Conservation (phyloP, 768 basidiomycete species). For the Suillus spraguei region DNA sequence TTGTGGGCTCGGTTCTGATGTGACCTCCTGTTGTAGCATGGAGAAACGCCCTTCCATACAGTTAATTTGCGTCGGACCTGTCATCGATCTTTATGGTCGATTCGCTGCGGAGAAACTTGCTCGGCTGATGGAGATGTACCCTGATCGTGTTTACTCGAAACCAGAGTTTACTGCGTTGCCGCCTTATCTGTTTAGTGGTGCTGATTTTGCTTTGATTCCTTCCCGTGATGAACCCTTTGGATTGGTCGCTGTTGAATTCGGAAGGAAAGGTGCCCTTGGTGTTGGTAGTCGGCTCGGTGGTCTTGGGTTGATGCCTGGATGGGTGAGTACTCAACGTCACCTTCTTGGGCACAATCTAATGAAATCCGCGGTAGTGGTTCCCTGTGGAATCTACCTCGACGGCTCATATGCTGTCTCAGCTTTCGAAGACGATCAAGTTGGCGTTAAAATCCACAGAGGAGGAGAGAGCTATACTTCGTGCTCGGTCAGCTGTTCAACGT, state of each 20-base stretch:
- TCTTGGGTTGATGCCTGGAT: conserved; percentile 96
- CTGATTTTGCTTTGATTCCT: conserved; percentile 94
- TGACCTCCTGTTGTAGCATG: conserved; percentile 46
- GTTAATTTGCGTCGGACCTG: conserved; percentile 87
- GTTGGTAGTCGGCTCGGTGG: conserved; percentile 94
- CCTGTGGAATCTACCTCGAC: conserved; percentile 94
- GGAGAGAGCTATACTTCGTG: conserved; percentile 90
- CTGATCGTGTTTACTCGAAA: conserved; percentile 93
- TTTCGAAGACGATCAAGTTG: conserved; percentile 93
- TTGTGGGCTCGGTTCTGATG: background rate
- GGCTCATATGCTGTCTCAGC: conserved; percentile 91
- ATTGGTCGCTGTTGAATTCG: conserved; percentile 94
- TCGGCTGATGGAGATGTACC: conserved; percentile 93
- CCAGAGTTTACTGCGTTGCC: conserved; percentile 95
- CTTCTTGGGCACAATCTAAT: conserved; percentile 3
- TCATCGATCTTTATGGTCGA: conserved; percentile 93
- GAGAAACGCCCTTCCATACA: conserved; percentile 88
- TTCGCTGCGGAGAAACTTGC: conserved; percentile 95
- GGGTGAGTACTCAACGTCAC: conserved; percentile 57
- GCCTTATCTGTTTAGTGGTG: conserved; percentile 91
- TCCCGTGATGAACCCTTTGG: conserved; percentile 97
- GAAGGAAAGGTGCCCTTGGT: conserved; percentile 94
- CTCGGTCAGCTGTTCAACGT: conserved; percentile 91
- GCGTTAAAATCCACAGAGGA: conserved; percentile 89
- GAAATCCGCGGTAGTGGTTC: conserved; percentile 70